phyloP scores from a whole-genome alignment of 2,329 filamentous ascomycete genomes.

The Aspergillus amoenus region DNA sequence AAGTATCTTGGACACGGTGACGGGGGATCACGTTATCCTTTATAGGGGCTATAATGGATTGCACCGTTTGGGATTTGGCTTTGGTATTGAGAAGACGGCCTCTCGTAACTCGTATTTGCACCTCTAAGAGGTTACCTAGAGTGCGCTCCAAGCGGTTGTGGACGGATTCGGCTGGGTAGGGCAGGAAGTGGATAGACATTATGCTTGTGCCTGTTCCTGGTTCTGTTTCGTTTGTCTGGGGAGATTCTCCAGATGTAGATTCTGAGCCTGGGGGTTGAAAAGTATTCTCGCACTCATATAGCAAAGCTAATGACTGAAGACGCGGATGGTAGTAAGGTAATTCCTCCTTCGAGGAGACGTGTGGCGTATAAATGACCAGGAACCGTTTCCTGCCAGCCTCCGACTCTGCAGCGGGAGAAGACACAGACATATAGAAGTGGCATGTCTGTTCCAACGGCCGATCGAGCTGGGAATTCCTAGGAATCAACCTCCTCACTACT shows the following conservation, averaged over 20 bases:
- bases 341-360: constrained; percentile 59
- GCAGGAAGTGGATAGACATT: constrained; percentile 53
- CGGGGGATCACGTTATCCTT: constrained; percentile 82
- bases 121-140: constrained; percentile 36
- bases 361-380: constrained; percentile 76
- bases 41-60: constrained; percentile 64
- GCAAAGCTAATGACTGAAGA: constrained; percentile 71
- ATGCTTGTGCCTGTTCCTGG: constrained; percentile 33
- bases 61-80: constrained; percentile 53
- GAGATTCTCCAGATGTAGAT: background rate
- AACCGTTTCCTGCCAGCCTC: constrained; percentile 16
- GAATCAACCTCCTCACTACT: constrained; percentile 75
- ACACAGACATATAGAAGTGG: constrained; percentile 57
- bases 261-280: no score
- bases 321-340: constrained; percentile 88
- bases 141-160: constrained; percentile 40
- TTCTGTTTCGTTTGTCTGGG: constrained; percentile 15
- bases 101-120: constrained; percentile 37
- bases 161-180: constrained; percentile 45
- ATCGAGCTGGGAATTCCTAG: constrained; percentile 77
- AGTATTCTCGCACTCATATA: constrained; percentile 55
- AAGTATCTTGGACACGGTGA: constrained; percentile 76
- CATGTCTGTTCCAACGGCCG: constrained; percentile 78
- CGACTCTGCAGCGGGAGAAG: constrained; percentile 7
- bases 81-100: constrained; percentile 12